These are phyloP conservation scores for Samsoniella hepiali DNA, from an alignment of 2,329 filamentous ascomycete species.

Conservation along the genomic window DNA sequence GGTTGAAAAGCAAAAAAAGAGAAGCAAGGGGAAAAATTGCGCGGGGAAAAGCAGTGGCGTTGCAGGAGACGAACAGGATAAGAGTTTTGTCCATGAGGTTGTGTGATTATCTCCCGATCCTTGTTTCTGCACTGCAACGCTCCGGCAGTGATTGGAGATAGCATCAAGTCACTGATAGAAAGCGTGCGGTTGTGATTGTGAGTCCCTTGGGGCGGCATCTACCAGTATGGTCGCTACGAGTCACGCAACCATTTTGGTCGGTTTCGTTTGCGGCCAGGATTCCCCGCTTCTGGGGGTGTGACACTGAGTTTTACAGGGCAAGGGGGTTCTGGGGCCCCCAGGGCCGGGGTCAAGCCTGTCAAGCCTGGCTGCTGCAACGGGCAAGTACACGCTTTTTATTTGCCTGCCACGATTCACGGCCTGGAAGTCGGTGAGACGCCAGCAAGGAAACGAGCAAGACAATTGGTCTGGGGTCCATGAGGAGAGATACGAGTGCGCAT, in stretches of 20 bases:
- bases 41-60: background rate
- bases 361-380: background rate
- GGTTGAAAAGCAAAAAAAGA: background rate
- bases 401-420: too few species aligned
- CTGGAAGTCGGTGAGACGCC: too few species aligned
- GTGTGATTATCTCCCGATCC: too few species aligned
- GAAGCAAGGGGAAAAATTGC: background rate
- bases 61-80: background rate
- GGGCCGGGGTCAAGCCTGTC: background rate
- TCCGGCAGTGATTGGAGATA: too few species aligned
- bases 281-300: constrained; percentile 2
- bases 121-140: too few species aligned
- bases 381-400: background rate
- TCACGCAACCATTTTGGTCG: background rate
- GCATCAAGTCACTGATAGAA: background rate
- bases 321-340: background rate
- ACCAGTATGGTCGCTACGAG: background rate
- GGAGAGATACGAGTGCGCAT: too few species aligned
- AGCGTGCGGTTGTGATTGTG: too few species aligned
- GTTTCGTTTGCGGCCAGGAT: constrained; percentile 11
- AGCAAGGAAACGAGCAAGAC: too few species aligned
- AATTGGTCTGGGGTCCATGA: too few species aligned
- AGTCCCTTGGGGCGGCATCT: too few species aligned
- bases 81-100: background rate
- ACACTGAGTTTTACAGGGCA: background rate